These are phyloP conservation scores for Backusella australiensis DNA, from an alignment of 192 early-diverging fungal genomes.

Conservation along the genomic window DNA sequence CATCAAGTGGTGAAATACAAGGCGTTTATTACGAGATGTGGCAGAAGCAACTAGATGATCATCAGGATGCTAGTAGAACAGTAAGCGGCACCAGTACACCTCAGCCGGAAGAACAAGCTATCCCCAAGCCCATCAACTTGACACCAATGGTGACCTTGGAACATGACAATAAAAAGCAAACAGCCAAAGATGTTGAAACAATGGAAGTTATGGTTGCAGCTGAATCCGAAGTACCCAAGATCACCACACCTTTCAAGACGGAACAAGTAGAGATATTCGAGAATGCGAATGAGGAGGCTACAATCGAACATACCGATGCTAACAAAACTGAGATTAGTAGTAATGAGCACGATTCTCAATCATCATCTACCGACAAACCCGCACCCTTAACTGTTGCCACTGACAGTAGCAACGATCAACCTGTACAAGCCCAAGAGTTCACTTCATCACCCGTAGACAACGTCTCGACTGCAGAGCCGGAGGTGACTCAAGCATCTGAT, in stretches of 20 bases:
- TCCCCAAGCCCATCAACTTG: neutral
- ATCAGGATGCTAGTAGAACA: conserved; percentile 16
- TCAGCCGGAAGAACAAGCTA: neutral
- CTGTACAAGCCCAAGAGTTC: neutral
- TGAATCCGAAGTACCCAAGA: neutral
- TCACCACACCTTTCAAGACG: neutral
- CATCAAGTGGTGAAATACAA: conserved; percentile 22
- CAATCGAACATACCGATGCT: neutral
- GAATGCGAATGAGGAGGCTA: neutral
- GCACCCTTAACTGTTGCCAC: neutral
- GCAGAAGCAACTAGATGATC: conserved; percentile 81
- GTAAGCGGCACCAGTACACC: neutral
- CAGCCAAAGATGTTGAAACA: neutral
- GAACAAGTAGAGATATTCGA: neutral
- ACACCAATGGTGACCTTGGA: neutral
- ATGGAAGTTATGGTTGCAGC: neutral
- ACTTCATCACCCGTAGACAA: neutral
- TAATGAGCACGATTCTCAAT: neutral
- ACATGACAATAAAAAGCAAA: neutral
- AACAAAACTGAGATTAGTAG: neutral
- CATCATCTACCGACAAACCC: neutral
- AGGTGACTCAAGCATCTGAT: neutral
- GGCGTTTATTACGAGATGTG: conserved; percentile 91
- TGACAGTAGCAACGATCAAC: neutral
- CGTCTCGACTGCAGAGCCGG: neutral